Evolutionary conservation across 371 early-diverging fungal genomes (phyloP), one percentile per base, ranked within the genome.

Genomic region (Nosema muscidifuracis): DNA sequence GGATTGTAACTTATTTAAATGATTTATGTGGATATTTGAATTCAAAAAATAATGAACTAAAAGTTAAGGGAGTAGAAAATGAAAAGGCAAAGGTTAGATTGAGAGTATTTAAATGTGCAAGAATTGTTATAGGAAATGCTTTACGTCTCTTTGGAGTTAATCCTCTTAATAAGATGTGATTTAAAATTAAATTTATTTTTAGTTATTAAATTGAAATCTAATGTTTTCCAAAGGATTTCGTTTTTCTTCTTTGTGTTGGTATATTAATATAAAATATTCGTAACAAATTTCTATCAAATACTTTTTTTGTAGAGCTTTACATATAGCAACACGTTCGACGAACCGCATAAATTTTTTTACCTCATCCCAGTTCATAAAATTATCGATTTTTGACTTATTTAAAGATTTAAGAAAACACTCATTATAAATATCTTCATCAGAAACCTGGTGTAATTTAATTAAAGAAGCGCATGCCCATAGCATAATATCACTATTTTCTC

Each of bases 1-100:
- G 86, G 57, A 86, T 95, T 63, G 93, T 95, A 24, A 88, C 88
- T 20, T 97, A 93, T 83, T 85, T 91, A 20, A 86, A 94, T 83
- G 88, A 89, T 82, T 84, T 97, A 38, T 84, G 89, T 47, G 91
- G 89, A 73, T 84, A 86, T 53, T 88, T 94, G 30, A 92, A 92
- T 57, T 85, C 86, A 20, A 88, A 90, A 31, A 87, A 91, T 71
- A 91, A 90, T 76, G 77, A 81, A 28, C 80, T 96, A 60, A 89
- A 87, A 84, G 97, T 97, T 36, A 84, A 85, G 79, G 89, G 88
- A 79, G 83, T 80, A 66, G 88, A 88, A 26, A 81, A 86, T 75
- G 86, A 89, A 12, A 70, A 93, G 34, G 94, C 95, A 30, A 84
- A 85, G 66, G 89, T 91, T 6, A 86, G 93, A 47, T 76, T 93